Evolutionary conservation across 768 basidiomycete genomes (phyloP), one percentile per base, ranked within the genome.

Genomic region (Hortiboletus campestris): DNA sequence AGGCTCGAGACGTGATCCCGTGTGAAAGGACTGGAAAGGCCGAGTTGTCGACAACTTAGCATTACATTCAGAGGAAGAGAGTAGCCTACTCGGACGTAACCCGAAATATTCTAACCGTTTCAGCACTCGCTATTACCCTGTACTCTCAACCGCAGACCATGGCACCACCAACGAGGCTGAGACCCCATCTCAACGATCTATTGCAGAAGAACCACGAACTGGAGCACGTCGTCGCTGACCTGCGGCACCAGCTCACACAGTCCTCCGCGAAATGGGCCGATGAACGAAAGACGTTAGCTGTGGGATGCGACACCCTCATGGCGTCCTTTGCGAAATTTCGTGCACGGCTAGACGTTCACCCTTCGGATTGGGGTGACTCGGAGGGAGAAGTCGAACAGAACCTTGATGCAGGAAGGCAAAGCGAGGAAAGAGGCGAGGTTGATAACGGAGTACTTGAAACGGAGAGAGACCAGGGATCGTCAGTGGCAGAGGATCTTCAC

Each of bases 291-390:
- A 50, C 51, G 34, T 48, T 67, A 34, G 57, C 55, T 46, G 40
- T 46, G 44, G 59, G 59, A 32, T 67, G 66, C 29, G 67, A 67
- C 38, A 12, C 34, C 16, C 67, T 67, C 62, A 67, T 67, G 66
- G 65, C 66, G n/a, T 69, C 67, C 25, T 67, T 67, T 62, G 67
- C 67, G 28, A 67, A 69, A 41, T 69, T 67, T 44, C 66, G 66
- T 29, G 65, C 66, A 35, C 59, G 58, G 4, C 45, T 69, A 1
- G 66, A 67, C 41, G 42, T 53, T 2, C 65, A 68, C 28, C 47
- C 58, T 29, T 52, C 57, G 38, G 64, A 67, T 25, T 56, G 48
- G 64, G 56, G 16, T 2, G 64, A 69, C 46, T 59, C 55, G 20
- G 66, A 67, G 36, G 66, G 62, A 38, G 66, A 69, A 45, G 64